Percentiles rank a stretch among this genome's conserved stretches.
Conservation (phyloP, 225 moss, liverwort and hornwort species). For the Thuidium tamariscinum region DNA sequence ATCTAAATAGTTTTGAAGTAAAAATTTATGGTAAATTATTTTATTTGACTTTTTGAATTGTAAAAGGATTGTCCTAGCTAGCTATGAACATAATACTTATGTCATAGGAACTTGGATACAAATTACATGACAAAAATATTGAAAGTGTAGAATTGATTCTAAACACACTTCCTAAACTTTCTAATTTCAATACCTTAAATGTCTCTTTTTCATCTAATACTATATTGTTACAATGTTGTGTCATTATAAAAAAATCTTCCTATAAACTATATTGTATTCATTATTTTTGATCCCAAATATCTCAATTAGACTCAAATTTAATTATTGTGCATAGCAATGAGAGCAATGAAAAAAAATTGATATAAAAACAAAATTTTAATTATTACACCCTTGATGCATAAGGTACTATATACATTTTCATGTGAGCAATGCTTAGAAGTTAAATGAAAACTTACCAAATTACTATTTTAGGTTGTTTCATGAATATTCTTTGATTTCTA, state of each 20-base stretch:
- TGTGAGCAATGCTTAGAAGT: not conserved
- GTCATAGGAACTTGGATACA: not conserved
- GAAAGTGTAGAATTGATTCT: not conserved
- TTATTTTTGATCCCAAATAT: not conserved
- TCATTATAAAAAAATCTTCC: fast-evolving
- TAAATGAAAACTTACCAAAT: not conserved
- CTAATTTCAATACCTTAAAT: not conserved
- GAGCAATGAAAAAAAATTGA: no score
- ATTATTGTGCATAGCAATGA: not conserved
- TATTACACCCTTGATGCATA: no score
- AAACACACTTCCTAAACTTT: not conserved
- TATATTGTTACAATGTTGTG: not conserved
- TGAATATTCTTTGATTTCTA: not conserved
- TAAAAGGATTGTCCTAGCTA: fast-evolving
- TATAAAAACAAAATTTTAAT: no score
- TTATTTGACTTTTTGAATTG: not conserved
- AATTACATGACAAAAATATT: not conserved
- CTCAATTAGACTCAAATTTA: not conserved
- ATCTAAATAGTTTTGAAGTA: no score
- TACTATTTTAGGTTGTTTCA: not conserved
- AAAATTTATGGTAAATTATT: not conserved
- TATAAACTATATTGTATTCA: not conserved
- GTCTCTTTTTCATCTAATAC: not conserved
- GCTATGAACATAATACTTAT: not conserved
- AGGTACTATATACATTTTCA: not conserved